Base-by-base conservation (phyloP, 2,329 filamentous ascomycete species). In the Lithohypha guttulata region DNA sequence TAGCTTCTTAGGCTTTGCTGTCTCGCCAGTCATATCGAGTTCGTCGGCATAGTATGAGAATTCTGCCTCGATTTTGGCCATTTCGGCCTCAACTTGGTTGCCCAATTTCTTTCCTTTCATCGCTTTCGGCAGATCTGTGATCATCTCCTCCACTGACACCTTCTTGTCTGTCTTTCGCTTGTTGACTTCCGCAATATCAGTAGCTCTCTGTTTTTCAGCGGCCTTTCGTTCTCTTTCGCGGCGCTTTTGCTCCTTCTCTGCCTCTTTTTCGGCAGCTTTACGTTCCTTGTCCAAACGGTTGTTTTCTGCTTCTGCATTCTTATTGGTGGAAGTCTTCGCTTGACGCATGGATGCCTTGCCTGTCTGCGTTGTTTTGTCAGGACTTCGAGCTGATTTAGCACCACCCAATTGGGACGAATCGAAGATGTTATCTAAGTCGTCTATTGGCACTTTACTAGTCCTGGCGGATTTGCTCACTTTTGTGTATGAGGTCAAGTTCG, bases 131-230 rank as follows among this genome's bases (percentile, higher is more conserved):
- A 89, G 62, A 49, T 84, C 74, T 2, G 85, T 68, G 35, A 89
- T 78, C 82, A 91, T 89, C 56, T 91, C 82, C 0, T 71, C 71
- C 0, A 77, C 73, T 0, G 81, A 81, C 0, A 77, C 63, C 49
- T 83, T 84, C 60, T 84, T 85, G 59, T 85, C 77, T 0, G 74
- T 76, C 36, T 76, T 75, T 7, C 79, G 61, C 52, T 80, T 84
- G 59, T 89, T 89, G 28, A 77, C 81, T 46, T 83, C 77, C 2
- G 75, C 75, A 15, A 87, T 60, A 6, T 83, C 79, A 5, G 74
- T 72, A 8, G 73, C 75, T 2, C 66, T 65, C 46, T 78, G 71
- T 51, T 79, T 84, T 47, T 84, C 75, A 5, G 63, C 60, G 0
- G 68, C 69, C 46, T 74, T 81, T 35, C 74, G 67, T 41, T 77